Base-by-base conservation (phyloP, 805 yeast species). In the Wickerhamomyces chambardii region DNA sequence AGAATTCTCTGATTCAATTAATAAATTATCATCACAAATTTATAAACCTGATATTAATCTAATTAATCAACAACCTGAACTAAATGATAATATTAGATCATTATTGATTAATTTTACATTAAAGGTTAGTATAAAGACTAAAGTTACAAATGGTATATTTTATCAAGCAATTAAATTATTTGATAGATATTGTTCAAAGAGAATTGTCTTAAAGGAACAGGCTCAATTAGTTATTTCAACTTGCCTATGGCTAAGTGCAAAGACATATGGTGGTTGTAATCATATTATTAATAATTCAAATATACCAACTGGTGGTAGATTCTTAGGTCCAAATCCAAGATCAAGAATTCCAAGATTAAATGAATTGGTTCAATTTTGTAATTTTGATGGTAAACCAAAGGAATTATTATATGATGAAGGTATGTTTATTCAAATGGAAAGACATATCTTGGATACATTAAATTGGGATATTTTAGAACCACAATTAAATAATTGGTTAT, bases 201-300 rank as follows among this genome's bases (percentile, higher is more conserved):
- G 97, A 47, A 76, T 87, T 7, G 92, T 89, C 1, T 70, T 83
- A 43, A 74, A 79, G 45, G 89, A 84, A 38, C 97, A 89, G 59
- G 78, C 85, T 41, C 96, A 89, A 58, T 68, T 90, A 36, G 90
- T 90, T 10, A 86, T 94, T 24, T 83, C 95, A 41, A 85, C 95
- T 5, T 85, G 95, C 41, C 63, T 90, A 26, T 90, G 97, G 97
- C 71, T 90, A 24, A 85, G 95, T 3, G 79, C 95, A 18, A 90
- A 90, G 56, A 68, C 78, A n/a, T 73, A 73, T 48, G 85, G 85
- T 33, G 85, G 85, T 28, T 78, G 80, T 55, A 75, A 75, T 45
- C 85, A 78, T 56, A 73, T 76, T 45, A 69, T 74, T 36, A 74
- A 74, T 51, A 62, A 67, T 38, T 53, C 63, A 3, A 56, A 60